Evolutionary conservation across 495 filamentous ascomycete genomes (phyloP), one percentile per base, ranked within the genome.

Genomic region (Penicillium herquei): DNA sequence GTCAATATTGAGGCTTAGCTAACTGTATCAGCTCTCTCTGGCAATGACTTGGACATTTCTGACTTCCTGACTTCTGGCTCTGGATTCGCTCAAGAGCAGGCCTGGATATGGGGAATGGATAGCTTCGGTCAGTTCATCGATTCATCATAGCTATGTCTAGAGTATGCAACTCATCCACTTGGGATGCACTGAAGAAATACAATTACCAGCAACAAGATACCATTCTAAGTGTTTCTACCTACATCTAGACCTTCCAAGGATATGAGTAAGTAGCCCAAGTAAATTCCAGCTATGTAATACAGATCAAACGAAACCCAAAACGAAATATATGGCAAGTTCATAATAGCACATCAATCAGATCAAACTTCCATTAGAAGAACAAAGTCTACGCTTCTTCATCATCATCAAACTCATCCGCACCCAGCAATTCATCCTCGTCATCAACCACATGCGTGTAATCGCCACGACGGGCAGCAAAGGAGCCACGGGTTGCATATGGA

Each of bases 401-500:
- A 55, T 94, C 95, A 48, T 96, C 94, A 54, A 90, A 89, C 3
- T 93, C 92, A 55, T 96, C 94, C 55, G 91, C 89, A 1, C 93
- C 93, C 21, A 98, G 76, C 64, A 97, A 72, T 73, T 96, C 91
- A 53, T 93, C 93, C 72, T 96, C 94, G 68, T 98, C 94, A 55
- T 90, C 86, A 66, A 92, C 91, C 41, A 96, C 90, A 68, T 88
- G 79, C 12, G 84, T 82, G 70, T 97, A 98, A 66, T 96, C 90
- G 7, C 89, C 85, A 48, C 89, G 79, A 8, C 89, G 87, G 49
- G 91, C 85, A 18, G 89, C 87, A 72, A 98, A 98, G 21, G 87
- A 89, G 53, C 86, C 87, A 62, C 95, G 78, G 26, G 86, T 92
- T 32, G 90, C 91, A 70, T 91, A 98, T 54, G 86, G 84, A 49